Conservation (phyloP, 805 yeast genomes). For the Candida fluviatilis region DNA sequence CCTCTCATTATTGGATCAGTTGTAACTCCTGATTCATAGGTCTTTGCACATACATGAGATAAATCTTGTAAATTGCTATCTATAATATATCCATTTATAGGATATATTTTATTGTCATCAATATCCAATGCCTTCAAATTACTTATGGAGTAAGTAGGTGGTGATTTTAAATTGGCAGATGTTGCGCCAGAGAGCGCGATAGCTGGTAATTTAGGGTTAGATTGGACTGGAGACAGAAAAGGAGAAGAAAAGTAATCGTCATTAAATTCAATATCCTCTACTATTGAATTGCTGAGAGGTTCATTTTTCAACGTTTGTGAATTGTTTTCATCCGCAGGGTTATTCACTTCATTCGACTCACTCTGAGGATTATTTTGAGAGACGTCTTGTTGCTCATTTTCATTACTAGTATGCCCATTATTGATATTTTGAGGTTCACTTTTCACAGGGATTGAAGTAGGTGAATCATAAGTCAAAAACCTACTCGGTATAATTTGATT, state of each 20-base stretch:
- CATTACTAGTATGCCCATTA: too few species aligned
- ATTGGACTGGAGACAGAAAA: neutral
- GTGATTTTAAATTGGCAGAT: too few species aligned
- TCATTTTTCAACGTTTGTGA: neutral
- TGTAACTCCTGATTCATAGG: neutral
- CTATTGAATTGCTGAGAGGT: slow-evolving; percentile 1
- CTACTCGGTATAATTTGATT: neutral
- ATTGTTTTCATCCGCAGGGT: neutral
- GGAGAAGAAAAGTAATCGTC: slow-evolving; percentile 3
- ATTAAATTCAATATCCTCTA: slow-evolving; percentile 4
- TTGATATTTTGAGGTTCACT: neutral
- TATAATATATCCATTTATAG: neutral
- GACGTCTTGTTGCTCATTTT: neutral
- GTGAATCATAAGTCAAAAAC: neutral
- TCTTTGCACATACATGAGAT: slow-evolving; percentile 1
- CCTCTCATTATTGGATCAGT: slow-evolving; percentile 3
- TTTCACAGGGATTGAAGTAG: neutral
- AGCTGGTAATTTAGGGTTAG: neutral
- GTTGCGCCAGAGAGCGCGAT: too few species aligned
- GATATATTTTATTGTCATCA: slow-evolving; percentile 1
- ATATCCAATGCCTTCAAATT: neutral
- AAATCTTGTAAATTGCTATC: neutral
- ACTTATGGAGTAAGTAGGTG: neutral
- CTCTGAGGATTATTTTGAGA: neutral
- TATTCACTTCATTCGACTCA: neutral